phyloP scores from a whole-genome alignment of 441 rosid genomes.

The Adansonia grandidieri region DNA sequence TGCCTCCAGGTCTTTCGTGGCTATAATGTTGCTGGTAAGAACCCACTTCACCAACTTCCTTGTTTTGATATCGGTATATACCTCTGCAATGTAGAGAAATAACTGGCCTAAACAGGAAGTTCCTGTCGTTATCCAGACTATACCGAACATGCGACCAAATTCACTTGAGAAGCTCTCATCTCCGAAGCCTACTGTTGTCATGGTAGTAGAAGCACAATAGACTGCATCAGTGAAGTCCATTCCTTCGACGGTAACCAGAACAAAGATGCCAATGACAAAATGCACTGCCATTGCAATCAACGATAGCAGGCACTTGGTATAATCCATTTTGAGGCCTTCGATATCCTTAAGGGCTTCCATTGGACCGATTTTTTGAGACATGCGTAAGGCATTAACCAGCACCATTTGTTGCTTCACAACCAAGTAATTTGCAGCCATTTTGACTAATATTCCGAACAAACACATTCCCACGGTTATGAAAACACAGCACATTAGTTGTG shows the following conservation, averaged over 20 bases:
- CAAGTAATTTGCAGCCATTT: conserved; percentile 39
- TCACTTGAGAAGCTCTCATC: conserved; percentile 40
- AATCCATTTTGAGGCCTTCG: conserved; percentile 23
- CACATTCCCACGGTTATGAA: conserved; percentile 39
- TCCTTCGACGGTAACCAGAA: conserved; percentile 26
- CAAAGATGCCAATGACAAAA: conserved; percentile 17
- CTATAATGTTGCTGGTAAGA: conserved; percentile 24
- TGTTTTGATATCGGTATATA: conserved; percentile 33
- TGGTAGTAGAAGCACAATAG: conserved; percentile 38
- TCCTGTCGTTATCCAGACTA: conserved; percentile 38
- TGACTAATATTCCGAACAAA: conserved; percentile 35
- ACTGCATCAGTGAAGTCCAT: conserved; percentile 31
- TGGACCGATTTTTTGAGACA: conserved; percentile 19
- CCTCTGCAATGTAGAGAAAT: conserved; percentile 39
- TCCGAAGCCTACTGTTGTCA: conserved; percentile 46
- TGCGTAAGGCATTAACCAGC: conserved; percentile 30
- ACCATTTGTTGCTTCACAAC: conserved; percentile 38
- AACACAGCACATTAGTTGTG: conserved; percentile 21
- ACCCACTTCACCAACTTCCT: conserved; percentile 27
- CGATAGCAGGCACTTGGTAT: conserved; percentile 8
- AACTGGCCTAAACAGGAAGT: conserved; percentile 37
- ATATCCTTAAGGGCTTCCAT: conserved; percentile 25
- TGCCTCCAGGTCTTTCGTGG: conserved; percentile 34
- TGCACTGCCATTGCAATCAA: conserved; percentile 15
- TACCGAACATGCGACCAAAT: conserved; percentile 35